Evolutionary conservation across 257 asterid genomes (phyloP).

Genomic region (Nyctanthes arbortristis): DNA sequence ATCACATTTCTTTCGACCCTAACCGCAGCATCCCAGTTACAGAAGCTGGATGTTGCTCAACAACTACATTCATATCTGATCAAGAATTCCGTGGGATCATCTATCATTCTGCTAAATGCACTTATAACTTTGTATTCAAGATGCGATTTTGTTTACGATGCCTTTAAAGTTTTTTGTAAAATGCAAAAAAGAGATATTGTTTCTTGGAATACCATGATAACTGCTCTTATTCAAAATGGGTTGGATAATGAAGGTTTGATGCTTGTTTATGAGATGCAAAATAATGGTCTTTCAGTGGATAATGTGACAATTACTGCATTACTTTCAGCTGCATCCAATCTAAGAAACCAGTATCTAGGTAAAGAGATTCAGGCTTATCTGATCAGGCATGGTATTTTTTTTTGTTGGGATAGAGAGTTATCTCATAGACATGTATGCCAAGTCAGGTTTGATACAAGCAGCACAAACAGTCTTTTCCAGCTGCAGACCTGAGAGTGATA

Average conservation of each 20-base stretch:
- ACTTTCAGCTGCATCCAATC: conserved; percentile 78
- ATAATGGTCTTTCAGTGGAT: conserved; percentile 48
- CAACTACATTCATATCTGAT: conserved; percentile 64
- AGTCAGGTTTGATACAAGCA: conserved; percentile 49
- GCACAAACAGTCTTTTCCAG: conserved; percentile 50
- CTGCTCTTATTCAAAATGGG: conserved; percentile 66
- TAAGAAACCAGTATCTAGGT: conserved; percentile 54
- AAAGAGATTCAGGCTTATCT: conserved; percentile 73
- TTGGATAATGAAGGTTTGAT: conserved; percentile 65
- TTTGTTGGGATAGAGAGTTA: conserved; percentile 73
- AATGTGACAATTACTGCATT: conserved; percentile 66
- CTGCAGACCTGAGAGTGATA: conserved; percentile 47
- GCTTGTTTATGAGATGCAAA: conserved; percentile 76
- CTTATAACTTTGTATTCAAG: conserved; percentile 59
- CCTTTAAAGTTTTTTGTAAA: conserved; percentile 55
- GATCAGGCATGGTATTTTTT: conserved; percentile 53
- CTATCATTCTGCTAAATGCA: conserved; percentile 50
- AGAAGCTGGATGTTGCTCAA: conserved; percentile 43
- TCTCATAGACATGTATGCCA: conserved; percentile 78
- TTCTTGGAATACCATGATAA: conserved; percentile 81
- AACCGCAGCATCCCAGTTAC: conserved; percentile 69
- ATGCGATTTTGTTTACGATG: conserved; percentile 48
- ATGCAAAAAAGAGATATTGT: conserved; percentile 70
- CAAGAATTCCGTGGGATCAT: conserved; percentile 48
- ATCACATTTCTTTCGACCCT: conserved; percentile 66